These are phyloP conservation scores for Boletus insuetus DNA, from an alignment of 768 basidiomycete genomes.

Conservation along the genomic window DNA sequence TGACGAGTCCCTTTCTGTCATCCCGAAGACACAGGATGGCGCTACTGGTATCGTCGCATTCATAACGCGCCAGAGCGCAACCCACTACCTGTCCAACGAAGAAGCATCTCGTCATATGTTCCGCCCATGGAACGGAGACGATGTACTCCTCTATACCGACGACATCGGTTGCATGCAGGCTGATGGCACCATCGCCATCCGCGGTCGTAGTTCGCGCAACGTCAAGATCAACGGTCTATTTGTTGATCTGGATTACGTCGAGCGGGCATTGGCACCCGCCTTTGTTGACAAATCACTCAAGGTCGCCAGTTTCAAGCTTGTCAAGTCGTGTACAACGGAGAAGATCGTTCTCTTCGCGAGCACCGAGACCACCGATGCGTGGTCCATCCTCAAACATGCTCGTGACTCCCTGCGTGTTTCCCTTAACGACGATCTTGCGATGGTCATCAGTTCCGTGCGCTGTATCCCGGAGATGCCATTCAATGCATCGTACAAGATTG, in stretches of 20 bases:
- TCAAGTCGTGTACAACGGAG: slow-evolving; percentile 24
- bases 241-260: slow-evolving; percentile 28
- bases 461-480: slow-evolving; percentile 29
- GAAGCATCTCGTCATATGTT: slow-evolving; percentile 29
- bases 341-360: slow-evolving; percentile 28
- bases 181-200: slow-evolving; percentile 27
- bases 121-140: slow-evolving; percentile 22
- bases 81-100: slow-evolving; percentile 27
- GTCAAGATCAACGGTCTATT: slow-evolving; percentile 31
- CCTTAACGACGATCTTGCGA: slow-evolving; percentile 17
- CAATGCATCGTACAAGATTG: slow-evolving; percentile 32
- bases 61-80: slow-evolving; percentile 26
- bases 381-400: slow-evolving; percentile 22
- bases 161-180: slow-evolving; percentile 28
- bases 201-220: slow-evolving; percentile 29
- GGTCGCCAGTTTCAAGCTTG: slow-evolving; percentile 26
- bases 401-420: slow-evolving; percentile 21
- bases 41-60: slow-evolving; percentile 29
- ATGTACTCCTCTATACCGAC: slow-evolving; percentile 29
- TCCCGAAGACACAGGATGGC: slow-evolving; percentile 19
- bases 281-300: slow-evolving; percentile 18
- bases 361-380: slow-evolving; percentile 15
- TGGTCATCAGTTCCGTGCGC: slow-evolving; percentile 25
- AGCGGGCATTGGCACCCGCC: slow-evolving; percentile 25
- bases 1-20: slow-evolving; percentile 20